phyloP scores from a whole-genome alignment of 1,284 basidiomycete species.

The Irpex sp. region DNA sequence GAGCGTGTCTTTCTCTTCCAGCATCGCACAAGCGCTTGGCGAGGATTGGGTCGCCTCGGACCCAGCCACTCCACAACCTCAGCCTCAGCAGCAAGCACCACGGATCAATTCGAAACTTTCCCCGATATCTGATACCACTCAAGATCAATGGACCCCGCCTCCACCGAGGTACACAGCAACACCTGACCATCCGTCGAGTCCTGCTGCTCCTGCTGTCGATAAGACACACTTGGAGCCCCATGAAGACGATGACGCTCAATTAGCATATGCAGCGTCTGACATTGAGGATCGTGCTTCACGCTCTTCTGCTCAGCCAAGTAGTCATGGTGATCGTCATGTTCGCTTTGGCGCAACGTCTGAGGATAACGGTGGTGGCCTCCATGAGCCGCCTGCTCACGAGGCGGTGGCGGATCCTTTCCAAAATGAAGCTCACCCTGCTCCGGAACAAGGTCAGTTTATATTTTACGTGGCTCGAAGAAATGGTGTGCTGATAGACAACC shows the following conservation, averaged over 20 bases:
- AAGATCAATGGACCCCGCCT: slow-evolving; percentile 6
- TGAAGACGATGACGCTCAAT: slow-evolving; percentile 17
- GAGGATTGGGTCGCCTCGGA: slow-evolving; percentile 11
- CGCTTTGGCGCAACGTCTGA: slow-evolving; percentile 19
- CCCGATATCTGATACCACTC: background rate
- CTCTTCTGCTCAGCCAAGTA: slow-evolving; percentile 5
- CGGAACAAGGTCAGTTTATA: background rate
- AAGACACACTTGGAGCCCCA: slow-evolving; percentile 2
- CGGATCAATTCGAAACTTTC: slow-evolving; percentile 12
- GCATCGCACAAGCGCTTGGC: slow-evolving; percentile 47
- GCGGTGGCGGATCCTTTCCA: background rate
- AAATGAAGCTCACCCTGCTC: background rate
- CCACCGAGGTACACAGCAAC: slow-evolving; percentile 6
- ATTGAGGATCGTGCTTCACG: slow-evolving; percentile 22
- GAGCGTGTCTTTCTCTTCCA: slow-evolving; percentile 45
- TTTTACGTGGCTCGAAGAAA: background rate
- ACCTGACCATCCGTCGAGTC: slow-evolving; percentile 19
- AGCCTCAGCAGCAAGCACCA: background rate
- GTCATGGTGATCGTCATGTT: slow-evolving; percentile 20
- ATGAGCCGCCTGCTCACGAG: background rate
- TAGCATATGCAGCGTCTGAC: slow-evolving; percentile 40
- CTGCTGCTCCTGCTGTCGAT: slow-evolving; percentile 16
- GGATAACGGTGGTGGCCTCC: background rate
- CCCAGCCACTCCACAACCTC: slow-evolving; percentile 2
- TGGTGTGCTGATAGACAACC: background rate